Percentiles rank a stretch among this genome's conserved stretches.
Evolutionary conservation across 2,329 filamentous ascomycete genomes (phyloP).

Genomic region (Exserohilum rostratum): DNA sequence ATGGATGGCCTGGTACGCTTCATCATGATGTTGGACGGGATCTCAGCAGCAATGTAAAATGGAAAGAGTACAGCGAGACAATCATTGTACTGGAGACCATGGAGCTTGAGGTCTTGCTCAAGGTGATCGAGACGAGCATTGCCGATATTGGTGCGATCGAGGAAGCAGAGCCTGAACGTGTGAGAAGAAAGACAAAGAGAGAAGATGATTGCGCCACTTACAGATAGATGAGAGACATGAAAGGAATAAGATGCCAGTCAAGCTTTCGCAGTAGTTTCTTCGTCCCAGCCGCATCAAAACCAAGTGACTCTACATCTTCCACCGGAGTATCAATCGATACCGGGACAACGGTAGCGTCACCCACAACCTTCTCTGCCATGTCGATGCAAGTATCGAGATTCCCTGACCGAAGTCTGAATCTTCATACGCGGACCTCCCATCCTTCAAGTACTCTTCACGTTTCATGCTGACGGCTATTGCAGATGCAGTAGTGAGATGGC

Average conservation of each 20-base stretch:
- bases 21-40: conserved; percentile 64
- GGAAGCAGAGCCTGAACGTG: conserved; percentile 1
- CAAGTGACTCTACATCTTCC: conserved; percentile 34
- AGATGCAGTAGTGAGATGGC: not conserved
- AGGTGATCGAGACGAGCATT: conserved; percentile 49
- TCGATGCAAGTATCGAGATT: not conserved
- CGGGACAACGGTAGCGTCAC: conserved; percentile 11
- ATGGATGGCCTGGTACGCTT: conserved; percentile 48
- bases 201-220: conserved; percentile 25
- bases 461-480: not conserved
- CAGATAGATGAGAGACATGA: conserved; percentile 65
- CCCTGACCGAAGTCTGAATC: not conserved
- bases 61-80: conserved; percentile 62
- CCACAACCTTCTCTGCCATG: conserved; percentile 20
- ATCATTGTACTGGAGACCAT: conserved; percentile 62
- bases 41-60: conserved; percentile 60
- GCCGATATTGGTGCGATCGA: conserved; percentile 52
- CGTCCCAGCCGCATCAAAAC: conserved; percentile 51
- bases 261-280: conserved; percentile 61
- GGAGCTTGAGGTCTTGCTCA: conserved; percentile 45
- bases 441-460: conserved; percentile 2
- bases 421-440: no score
- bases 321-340: conserved; percentile 14
- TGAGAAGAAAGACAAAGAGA: not conserved
- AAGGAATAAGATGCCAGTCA: conserved; percentile 63